Evolutionary conservation across 306 rosid genomes (phyloP), one percentile per base, ranked within the genome.

Genomic region (Gleditsia sinensis): DNA sequence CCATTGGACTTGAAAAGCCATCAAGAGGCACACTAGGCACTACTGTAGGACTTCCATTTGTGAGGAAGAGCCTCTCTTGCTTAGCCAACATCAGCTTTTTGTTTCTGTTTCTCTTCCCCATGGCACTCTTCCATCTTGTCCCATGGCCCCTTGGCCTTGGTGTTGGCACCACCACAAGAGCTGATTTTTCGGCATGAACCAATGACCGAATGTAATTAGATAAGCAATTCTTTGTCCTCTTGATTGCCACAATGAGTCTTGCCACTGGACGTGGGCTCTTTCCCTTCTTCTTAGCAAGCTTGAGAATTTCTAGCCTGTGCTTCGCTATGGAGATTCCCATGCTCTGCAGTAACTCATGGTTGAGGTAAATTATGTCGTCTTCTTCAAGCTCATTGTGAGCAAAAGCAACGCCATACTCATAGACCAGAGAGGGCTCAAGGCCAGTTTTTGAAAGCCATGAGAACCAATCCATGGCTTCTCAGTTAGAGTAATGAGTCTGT

Each of bases 261-360:
- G 85, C 48, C 53, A 92, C 62, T 32, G 91, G 46, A 0, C 75
- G 77, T 3, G 84, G 83, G 2, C 67, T 33, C 57, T 67, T 58
- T 9, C 82, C 80, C 69, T 48, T 88, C 43, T 79, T 86, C 55
- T 75, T 82, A 0, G 90, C 87, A 11, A 87, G 83, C 87, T 94
- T 94, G 78, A 94, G 89, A 60, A 94, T 94, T 74, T 94, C 95
- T 13, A 92, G 85, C 75, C 99, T 86, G 76, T 94, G 99, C 68
- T 94, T 94, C 74, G 95, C 97, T 69, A 88, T 86, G 84, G 96
- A 87, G 78, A 94, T 92, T 4, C 97, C 99, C 93, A 94, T 88
- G 91, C 97, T 94, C 49, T 86, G 97, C 12, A 94, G 97, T 53
- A 92, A 92, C 77, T 94, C 99, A 24, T 94, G 97, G 89, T 88